Percentiles rank a stretch among this genome's conserved stretches.
These are phyloP conservation scores for Ascochyta koolunga DNA, from an alignment of 2,329 filamentous ascomycete species.

Conservation along the genomic window DNA sequence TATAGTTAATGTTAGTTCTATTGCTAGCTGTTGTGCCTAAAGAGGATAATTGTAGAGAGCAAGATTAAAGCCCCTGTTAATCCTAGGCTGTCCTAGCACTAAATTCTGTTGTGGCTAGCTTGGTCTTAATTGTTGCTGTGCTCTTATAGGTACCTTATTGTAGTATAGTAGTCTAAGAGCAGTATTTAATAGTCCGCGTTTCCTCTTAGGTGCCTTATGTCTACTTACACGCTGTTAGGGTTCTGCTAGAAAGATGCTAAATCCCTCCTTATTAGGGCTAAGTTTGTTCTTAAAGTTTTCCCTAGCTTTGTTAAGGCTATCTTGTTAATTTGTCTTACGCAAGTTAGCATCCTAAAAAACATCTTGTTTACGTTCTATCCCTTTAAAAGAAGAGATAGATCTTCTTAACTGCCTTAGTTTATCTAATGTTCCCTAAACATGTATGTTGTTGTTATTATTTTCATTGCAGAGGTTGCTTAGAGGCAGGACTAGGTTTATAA, in stretches of 20 bases:
- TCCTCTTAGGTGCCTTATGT: not conserved
- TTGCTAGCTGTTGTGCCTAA: not conserved
- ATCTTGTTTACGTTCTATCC: too few relatives aligned
- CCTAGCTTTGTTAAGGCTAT: too few relatives aligned
- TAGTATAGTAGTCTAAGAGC: slow-evolving; percentile 5
- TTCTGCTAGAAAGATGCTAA: not conserved
- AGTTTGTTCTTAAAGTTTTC: too few relatives aligned
- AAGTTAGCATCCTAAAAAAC: too few relatives aligned
- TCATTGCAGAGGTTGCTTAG: too few relatives aligned
- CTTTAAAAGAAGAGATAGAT: too few relatives aligned
- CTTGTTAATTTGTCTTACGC: too few relatives aligned
- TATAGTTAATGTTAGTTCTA: slow-evolving; percentile 5
- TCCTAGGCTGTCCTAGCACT: not conserved
- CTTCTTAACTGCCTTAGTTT: too few relatives aligned
- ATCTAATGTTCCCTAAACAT: too few relatives aligned
- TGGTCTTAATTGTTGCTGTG: not conserved
- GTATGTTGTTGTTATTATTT: too few relatives aligned
- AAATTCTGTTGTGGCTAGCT: not conserved
- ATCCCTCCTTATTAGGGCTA: not conserved
- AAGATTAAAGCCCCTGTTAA: not conserved
- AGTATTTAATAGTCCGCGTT: slow-evolving; percentile 6
- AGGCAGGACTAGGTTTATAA: too few relatives aligned
- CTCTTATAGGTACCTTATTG: slow-evolving; percentile 1
- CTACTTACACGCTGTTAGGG: not conserved
- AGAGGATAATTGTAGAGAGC: slow-evolving; percentile 10